Evolutionary conservation across 306 rosid species (phyloP), one percentile per base, ranked within the genome.

Genomic region (Rubus idaeus): DNA sequence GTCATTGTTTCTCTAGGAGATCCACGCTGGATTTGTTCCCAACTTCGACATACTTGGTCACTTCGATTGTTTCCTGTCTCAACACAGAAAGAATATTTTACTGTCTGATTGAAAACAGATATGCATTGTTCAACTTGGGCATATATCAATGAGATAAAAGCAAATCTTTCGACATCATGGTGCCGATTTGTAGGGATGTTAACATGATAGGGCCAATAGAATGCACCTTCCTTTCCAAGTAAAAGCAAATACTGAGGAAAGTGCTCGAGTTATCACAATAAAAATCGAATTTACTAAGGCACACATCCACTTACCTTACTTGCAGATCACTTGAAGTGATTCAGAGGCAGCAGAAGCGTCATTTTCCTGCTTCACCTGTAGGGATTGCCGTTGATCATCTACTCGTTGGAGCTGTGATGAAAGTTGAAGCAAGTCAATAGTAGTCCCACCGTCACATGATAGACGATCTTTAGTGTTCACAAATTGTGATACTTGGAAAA

Each of bases 381-480:
- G 68, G 64, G 89, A 84, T 62, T 87, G 90, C 75, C 91, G 83
- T 74, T 90, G 91, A 82, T 88, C 89, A 85, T 90, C 95, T 4
- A 91, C 96, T 50, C 88, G 93, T 57, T 90, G 96, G 74, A 94
- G 96, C 86, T 94, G 95, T 2, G 95, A 89, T 12, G 97, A 94
- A 64, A 94, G 85, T 60, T 90, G 97, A 77, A 94, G 88, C 87
- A 90, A 83, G 86, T 91, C 87, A 16, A 94, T 83, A 40, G 98
- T 94, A 16, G 91, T 84, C 23, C 87, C 83, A 66, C 83, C 87
- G 80, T 81, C 85, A 75, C 83, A 66, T 23, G 92, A 75, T 70
- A 90, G 82, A 56, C 75, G 70, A 77, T 80, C 79, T 44, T 85
- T 89, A 66, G 83, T 70, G 50, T 87, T 82, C 35, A 80, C 14